phyloP scores from a whole-genome alignment of 495 filamentous ascomycete genomes.

The Parathielavia hyrcaniae region DNA sequence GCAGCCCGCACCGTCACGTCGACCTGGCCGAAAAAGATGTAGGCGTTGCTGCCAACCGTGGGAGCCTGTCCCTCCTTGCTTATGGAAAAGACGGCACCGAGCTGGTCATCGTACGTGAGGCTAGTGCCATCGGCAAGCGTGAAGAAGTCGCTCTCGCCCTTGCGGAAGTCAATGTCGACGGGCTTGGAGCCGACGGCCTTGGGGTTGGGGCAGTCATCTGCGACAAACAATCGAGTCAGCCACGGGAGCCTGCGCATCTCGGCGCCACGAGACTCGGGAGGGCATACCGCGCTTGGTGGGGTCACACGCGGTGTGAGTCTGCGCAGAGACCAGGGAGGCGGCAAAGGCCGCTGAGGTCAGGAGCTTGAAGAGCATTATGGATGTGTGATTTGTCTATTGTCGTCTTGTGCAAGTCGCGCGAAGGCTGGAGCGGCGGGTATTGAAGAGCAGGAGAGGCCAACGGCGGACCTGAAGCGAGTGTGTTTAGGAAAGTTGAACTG shows the following conservation, averaged over 20 bases:
- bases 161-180: conserved; percentile 68
- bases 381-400: background rate
- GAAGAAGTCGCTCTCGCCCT: conserved; percentile 60
- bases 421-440: background rate
- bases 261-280: background rate
- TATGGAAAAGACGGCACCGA: conserved; percentile 73
- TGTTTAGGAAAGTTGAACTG: background rate
- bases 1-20: conserved; percentile 62
- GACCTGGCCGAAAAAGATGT: conserved; percentile 76
- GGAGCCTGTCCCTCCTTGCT: conserved; percentile 69
- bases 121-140: conserved; percentile 55
- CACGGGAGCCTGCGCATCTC: background rate
- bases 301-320: conserved; percentile 73
- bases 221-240: conserved; percentile 7
- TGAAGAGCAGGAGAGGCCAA: background rate
- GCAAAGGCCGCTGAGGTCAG: conserved; percentile 39
- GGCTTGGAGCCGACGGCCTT: conserved; percentile 60
- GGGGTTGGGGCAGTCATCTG: conserved; percentile 58
- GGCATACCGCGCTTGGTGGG: conserved; percentile 60
- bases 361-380: conserved; percentile 41
- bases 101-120: conserved; percentile 55
- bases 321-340: conserved; percentile 51
- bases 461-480: background rate
- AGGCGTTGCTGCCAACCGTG: conserved; percentile 60
- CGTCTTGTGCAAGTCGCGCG: no score